These are phyloP conservation scores for Aspergillus transmontanensis DNA, from an alignment of 2,329 filamentous ascomycete genomes.

Conservation along the genomic window DNA sequence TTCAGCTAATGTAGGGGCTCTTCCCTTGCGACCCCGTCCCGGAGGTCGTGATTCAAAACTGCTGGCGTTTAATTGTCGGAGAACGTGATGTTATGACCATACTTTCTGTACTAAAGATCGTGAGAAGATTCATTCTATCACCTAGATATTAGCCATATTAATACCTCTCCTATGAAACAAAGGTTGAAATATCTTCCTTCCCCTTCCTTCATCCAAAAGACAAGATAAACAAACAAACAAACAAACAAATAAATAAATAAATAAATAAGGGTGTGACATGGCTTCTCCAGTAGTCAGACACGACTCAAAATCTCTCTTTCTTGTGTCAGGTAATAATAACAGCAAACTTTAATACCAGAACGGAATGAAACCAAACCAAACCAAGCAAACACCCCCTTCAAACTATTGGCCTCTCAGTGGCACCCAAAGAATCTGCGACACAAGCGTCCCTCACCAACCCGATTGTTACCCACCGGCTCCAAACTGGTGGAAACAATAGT, in stretches of 20 bases:
- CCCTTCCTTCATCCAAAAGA: not conserved
- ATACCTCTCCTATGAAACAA: not conserved
- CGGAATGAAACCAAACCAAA: conserved; percentile 1
- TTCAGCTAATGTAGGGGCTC: conserved; percentile 6
- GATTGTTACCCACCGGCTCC: conserved; percentile 15
- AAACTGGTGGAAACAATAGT: conserved; percentile 25
- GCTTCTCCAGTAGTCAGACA: not conserved
- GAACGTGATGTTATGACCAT: not conserved
- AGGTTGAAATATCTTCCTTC: not conserved
- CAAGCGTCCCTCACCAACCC: conserved; percentile 20
- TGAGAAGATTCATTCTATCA: not conserved
- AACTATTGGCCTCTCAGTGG: conserved; percentile 9
- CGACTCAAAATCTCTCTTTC: not conserved
- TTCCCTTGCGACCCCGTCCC: not conserved
- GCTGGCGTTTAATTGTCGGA: not conserved
- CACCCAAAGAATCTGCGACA: conserved; percentile 15
- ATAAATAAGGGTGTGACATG: not conserved
- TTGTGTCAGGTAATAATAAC: conserved; percentile 1
- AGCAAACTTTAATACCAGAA: conserved; percentile 1
- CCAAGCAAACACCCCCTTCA: conserved; percentile 5
- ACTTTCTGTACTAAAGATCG: not conserved
- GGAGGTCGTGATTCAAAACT: not conserved
- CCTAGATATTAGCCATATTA: not conserved
- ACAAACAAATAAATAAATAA: not conserved
- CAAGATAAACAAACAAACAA: not conserved